phyloP scores from a whole-genome alignment of 768 basidiomycete genomes.

The Boletus coccyginus region DNA sequence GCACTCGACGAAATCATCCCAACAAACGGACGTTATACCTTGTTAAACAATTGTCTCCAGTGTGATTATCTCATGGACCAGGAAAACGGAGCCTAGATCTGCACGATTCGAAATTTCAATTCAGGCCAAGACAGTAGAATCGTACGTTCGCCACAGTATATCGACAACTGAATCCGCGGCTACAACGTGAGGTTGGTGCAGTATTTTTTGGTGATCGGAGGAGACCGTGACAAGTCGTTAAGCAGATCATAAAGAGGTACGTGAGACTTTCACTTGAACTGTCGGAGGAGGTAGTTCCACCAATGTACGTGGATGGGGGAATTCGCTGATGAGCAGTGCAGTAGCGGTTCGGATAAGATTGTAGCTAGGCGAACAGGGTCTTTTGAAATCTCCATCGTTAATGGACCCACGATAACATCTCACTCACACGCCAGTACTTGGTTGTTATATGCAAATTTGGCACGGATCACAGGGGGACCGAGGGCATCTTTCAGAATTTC shows the following conservation, averaged over 20 bases:
- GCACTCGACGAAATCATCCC: neutral
- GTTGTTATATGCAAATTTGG: neutral
- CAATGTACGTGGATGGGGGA: constrained; percentile 9
- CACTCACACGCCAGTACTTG: constrained; percentile 1
- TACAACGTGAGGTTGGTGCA: no score
- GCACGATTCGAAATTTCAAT: neutral
- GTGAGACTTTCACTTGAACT: neutral
- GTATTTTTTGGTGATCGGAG: neutral
- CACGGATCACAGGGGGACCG: neutral
- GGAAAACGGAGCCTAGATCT: neutral
- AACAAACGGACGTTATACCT: neutral
- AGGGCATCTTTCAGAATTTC: neutral
- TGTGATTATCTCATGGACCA: neutral
- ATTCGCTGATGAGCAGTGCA: constrained; percentile 9
- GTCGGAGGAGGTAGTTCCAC: constrained; percentile 3
- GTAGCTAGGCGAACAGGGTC: neutral
- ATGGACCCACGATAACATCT: neutral
- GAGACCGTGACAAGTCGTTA: neutral
- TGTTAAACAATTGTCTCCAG: neutral
- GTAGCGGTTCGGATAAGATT: neutral
- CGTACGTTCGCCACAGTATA: neutral
- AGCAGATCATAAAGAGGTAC: neutral
- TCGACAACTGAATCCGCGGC: neutral
- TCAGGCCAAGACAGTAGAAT: neutral
- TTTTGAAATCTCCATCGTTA: neutral